Percentiles rank a stretch among this genome's conserved stretches.
phyloP scores from a whole-genome alignment of 2,329 filamentous ascomycete genomes.

The Colletotrichum lupini region DNA sequence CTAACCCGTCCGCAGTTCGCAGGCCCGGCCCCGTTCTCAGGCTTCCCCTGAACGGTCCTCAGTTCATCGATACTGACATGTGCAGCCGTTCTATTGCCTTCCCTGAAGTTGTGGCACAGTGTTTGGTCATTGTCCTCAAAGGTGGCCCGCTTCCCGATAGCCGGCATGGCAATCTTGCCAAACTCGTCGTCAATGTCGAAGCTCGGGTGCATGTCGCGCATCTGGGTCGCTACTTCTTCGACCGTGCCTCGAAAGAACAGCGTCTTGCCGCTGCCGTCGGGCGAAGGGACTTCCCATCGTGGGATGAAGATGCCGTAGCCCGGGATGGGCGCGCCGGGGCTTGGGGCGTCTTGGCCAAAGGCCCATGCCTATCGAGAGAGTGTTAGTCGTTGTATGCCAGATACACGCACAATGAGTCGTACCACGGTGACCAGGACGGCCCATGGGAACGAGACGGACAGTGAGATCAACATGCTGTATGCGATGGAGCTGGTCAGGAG shows the following conservation, averaged over 20 bases:
- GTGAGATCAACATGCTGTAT: neutral
- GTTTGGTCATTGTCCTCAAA: neutral
- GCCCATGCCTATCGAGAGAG: neutral
- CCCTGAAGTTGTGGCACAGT: conserved; percentile 20
- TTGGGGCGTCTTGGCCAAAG: neutral
- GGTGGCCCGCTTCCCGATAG: neutral
- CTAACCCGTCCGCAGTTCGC: conserved; percentile 24
- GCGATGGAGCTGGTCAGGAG: neutral
- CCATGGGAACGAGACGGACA: neutral
- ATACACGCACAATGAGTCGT: neutral
- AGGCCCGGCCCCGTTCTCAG: conserved; percentile 22
- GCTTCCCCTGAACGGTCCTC: conserved; percentile 2
- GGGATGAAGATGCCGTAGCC: conserved; percentile 6
- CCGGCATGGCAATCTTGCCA: neutral
- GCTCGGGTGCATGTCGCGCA: neutral
- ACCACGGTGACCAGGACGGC: neutral
- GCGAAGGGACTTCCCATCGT: conserved; percentile 1
- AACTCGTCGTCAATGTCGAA: neutral
- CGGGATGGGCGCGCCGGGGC: conserved; percentile 1
- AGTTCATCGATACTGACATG: conserved; percentile 8
- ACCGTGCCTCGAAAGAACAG: conserved; percentile 7
- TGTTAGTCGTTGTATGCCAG: neutral
- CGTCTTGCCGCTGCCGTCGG: conserved; percentile 13
- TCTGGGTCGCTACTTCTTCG: conserved; percentile 4
- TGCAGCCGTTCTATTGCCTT: conserved; percentile 15